These are phyloP conservation scores for Stephanodiscus minutulus DNA, from an alignment of 108 stramenopile species.

Conservation along the genomic window DNA sequence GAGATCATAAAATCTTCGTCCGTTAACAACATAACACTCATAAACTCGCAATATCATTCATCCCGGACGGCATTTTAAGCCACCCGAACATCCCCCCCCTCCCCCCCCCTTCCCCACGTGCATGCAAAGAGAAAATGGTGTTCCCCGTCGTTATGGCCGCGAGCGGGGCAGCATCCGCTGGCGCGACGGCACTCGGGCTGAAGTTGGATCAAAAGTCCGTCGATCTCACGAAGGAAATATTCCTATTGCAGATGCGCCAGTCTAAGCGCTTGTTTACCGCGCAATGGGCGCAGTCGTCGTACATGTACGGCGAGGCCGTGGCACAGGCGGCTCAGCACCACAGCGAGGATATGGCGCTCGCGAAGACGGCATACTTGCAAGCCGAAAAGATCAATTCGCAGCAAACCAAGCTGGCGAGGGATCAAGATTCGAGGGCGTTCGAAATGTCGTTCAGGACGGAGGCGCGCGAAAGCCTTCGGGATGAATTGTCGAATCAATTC, in stretches of 20 bases:
- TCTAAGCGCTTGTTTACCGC: slow-evolving; percentile 46
- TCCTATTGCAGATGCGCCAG: slow-evolving; percentile 48
- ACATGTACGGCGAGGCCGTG: slow-evolving; percentile 34
- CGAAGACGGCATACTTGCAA: slow-evolving; percentile 37
- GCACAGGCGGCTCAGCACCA: slow-evolving; percentile 47
- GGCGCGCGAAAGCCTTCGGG: slow-evolving; percentile 38
- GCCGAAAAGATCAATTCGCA: slow-evolving; percentile 34
- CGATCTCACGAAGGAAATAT: slow-evolving; percentile 39
- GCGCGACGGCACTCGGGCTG: slow-evolving; percentile 37
- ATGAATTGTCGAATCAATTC: slow-evolving; percentile 43
- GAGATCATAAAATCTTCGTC: too few relatives aligned
- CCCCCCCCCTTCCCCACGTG: too few relatives aligned
- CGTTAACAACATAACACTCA: too few relatives aligned
- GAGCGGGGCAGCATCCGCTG: slow-evolving; percentile 26
- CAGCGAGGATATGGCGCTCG: slow-evolving; percentile 37
- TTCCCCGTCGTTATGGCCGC: slow-evolving; percentile 15
- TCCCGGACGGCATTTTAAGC: too few relatives aligned
- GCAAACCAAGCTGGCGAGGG: slow-evolving; percentile 37
- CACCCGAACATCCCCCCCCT: too few relatives aligned
- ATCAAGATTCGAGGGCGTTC: slow-evolving; percentile 40
- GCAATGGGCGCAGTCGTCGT: slow-evolving; percentile 37
- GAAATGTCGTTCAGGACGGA: slow-evolving; percentile 48
- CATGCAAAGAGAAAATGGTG: slow-evolving; percentile 10
- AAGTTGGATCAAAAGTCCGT: slow-evolving; percentile 29
- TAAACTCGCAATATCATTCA: too few relatives aligned